A percentile compares a stretch with the other conserved stretches of the same genome.
Evolutionary conservation across 1,139 yeast genomes (phyloP).

Genomic region (Diutina rugosa): DNA sequence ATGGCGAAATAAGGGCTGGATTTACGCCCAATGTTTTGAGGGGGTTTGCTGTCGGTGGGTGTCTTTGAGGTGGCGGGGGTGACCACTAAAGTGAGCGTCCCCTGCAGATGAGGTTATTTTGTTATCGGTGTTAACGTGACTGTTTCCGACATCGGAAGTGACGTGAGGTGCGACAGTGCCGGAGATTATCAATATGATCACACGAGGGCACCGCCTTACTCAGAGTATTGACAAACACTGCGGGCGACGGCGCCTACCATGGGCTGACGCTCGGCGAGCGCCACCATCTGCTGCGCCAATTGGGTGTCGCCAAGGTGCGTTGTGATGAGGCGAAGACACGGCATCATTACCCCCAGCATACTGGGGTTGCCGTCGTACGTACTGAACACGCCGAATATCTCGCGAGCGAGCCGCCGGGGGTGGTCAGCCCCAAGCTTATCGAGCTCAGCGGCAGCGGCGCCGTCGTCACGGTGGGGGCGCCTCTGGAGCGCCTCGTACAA

Average conservation of each 20-base stretch:
- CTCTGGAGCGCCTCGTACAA: background rate
- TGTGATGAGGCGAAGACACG: background rate
- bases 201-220: too few species aligned
- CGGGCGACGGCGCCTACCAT: background rate
- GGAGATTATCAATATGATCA: too few species aligned
- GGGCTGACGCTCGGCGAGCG: background rate
- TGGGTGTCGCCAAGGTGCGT: background rate
- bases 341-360: background rate
- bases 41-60: background rate
- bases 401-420: background rate
- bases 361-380: background rate
- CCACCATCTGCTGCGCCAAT: background rate
- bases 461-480: conserved; percentile 1
- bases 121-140: background rate
- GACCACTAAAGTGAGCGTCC: too few species aligned
- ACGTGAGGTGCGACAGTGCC: background rate
- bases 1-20: background rate
- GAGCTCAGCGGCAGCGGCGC: background rate
- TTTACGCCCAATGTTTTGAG: background rate
- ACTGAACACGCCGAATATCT: background rate
- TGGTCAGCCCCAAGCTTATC: background rate
- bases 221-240: too few species aligned
- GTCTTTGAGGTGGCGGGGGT: too few species aligned
- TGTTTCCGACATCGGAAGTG: background rate
- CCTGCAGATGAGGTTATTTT: too few species aligned